Base-by-base conservation (phyloP, 805 yeast genomes). In the Yamadazyma scolyti region DNA sequence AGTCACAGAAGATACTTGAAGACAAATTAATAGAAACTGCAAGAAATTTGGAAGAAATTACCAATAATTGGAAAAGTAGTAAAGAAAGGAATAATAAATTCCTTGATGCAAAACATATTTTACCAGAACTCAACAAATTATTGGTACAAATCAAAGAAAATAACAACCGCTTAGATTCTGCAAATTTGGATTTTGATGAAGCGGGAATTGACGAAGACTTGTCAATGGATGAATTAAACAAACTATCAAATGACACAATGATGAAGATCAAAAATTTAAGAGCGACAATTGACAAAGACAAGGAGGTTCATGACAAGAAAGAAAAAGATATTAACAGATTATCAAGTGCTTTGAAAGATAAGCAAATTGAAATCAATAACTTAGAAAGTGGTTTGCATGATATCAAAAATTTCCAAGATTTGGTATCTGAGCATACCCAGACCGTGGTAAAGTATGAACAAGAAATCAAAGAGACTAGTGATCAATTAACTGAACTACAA, bases 321-420 rank as follows among this genome's bases (percentile, higher is more conserved):
- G 68, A 71, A 16, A 62, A 63, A 25, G 75, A 71, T 21, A 33
- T 71, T 13, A 58, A 62, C 6, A 53, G 61, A 9, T 41, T 77
- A 14, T 82, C 79, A 36, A 66, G 59, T 20, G 53, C 54, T 20
- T 53, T 78, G 9, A 76, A 77, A 36, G 84, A 79, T 42, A 65
- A 69, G 31, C 63, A 65, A 43, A 50, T 81, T 25, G 44, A 48
- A 3, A 70, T 83, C 16, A 73, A 75, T 41, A 66, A 71, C 25
- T 49, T 76, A 34, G 83, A 79, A 44, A 64, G 60, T 27, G 56
- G 75, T 4, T 56, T 75, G 18, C 49, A 66, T 27, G 82, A 77
- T 34, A 60, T 38, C 11, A 38, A 36, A 26, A 37, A 38, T 15
- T 23, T 27, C 20, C 31, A 33, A 16, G 25, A 18, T 4, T 26